These are phyloP conservation scores for Kodamaea jinghongensis DNA, from an alignment of 805 yeast species.

Conservation along the genomic window DNA sequence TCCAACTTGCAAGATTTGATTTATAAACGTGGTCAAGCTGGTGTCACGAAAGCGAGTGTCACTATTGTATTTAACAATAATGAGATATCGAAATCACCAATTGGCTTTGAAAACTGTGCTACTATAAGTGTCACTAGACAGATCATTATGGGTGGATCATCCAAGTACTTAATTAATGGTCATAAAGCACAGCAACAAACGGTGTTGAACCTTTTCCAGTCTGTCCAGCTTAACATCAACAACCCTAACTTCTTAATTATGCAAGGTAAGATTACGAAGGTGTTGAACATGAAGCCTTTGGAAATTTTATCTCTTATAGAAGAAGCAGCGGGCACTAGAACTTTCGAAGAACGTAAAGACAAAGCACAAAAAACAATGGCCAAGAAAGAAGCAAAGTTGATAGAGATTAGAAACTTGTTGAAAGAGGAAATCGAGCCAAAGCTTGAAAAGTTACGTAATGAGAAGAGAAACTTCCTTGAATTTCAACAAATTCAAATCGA, in stretches of 20 bases:
- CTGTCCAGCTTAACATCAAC: slow-evolving; percentile 92
- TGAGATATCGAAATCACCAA: slow-evolving; percentile 75
- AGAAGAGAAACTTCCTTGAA: slow-evolving; percentile 79
- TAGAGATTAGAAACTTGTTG: slow-evolving; percentile 69
- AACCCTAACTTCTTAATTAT: slow-evolving; percentile 95
- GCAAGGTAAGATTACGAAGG: slow-evolving; percentile 99
- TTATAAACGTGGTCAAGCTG: slow-evolving; percentile 97
- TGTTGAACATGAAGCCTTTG: slow-evolving; percentile 90
- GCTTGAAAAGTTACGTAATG: slow-evolving; percentile 72
- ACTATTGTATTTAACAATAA: slow-evolving; percentile 91
- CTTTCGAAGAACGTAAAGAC: slow-evolving; percentile 90
- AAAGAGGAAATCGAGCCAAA: slow-evolving; percentile 92
- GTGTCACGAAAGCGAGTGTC: slow-evolving; percentile 94
- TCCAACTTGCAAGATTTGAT: slow-evolving; percentile 89
- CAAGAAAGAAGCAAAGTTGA: slow-evolving; percentile 82
- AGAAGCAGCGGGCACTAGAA: slow-evolving; percentile 97
- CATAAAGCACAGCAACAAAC: slow-evolving; percentile 95
- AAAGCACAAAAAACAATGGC: slow-evolving; percentile 90
- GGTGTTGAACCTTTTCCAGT: slow-evolving; percentile 84
- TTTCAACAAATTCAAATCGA: slow-evolving; percentile 82
- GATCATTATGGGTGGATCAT: slow-evolving; percentile 84
- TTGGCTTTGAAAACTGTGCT: slow-evolving; percentile 74
- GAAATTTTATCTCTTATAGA: slow-evolving; percentile 90
- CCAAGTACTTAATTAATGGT: slow-evolving; percentile 91
- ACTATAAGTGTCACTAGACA: slow-evolving; percentile 91